Evolutionary conservation across 169 alveolate genomes (phyloP).

Genomic region (Fabrea salina): DNA sequence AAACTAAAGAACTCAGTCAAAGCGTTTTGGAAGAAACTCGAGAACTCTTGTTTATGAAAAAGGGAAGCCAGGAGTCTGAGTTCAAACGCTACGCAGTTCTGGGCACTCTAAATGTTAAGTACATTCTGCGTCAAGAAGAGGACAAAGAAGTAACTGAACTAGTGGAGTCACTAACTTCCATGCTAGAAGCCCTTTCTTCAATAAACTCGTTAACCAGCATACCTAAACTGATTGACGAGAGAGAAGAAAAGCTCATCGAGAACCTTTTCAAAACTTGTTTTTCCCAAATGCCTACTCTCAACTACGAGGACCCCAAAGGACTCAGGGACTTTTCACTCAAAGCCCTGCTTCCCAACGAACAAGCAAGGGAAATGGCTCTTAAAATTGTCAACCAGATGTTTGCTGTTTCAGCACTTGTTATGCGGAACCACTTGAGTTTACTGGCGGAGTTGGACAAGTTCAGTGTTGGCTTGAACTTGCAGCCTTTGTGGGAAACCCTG

Average conservation of each 20-base stretch:
- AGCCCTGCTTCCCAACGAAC: neutral
- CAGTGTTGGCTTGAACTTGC: neutral
- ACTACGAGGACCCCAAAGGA: neutral
- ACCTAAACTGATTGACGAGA: neutral
- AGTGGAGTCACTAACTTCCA: neutral
- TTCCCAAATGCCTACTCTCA: neutral
- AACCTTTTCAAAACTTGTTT: neutral
- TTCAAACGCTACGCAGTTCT: neutral
- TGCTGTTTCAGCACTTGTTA: slow-evolving; percentile 24
- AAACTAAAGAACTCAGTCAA: neutral
- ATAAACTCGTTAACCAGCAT: neutral
- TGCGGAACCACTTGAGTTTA: neutral
- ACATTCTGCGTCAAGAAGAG: neutral
- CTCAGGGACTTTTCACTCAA: neutral
- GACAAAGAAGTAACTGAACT: slow-evolving; percentile 10
- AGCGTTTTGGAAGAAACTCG: neutral
- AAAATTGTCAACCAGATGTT: neutral
- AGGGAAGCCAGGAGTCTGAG: neutral
- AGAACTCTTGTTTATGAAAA: neutral
- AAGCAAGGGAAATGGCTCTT: slow-evolving; percentile 1
- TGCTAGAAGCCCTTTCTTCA: neutral
- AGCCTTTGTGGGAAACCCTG: neutral
- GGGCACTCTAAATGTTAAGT: neutral
- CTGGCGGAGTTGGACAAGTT: neutral
- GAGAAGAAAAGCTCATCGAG: neutral